These are phyloP conservation scores for Phylloporus sp. DNA, from an alignment of 768 basidiomycete genomes.

Conservation along the genomic window DNA sequence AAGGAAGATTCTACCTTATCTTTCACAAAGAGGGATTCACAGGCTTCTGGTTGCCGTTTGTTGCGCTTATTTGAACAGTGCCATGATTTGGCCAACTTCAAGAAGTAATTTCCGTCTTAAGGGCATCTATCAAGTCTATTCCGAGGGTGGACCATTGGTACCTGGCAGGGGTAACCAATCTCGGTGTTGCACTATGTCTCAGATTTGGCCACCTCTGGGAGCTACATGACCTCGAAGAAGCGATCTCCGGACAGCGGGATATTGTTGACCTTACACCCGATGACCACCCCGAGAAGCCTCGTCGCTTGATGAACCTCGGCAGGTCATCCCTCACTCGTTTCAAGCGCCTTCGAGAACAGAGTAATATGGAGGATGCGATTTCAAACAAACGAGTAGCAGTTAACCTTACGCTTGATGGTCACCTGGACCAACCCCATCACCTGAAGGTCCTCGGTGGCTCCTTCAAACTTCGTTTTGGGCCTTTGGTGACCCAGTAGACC, in stretches of 20 bases:
- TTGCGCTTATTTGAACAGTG: not conserved
- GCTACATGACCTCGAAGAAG: not conserved
- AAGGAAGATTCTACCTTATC: not conserved
- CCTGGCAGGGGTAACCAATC: not conserved
- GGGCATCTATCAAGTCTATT: not conserved
- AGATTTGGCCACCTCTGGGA: not conserved
- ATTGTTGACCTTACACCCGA: not conserved
- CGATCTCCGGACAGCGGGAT: not conserved
- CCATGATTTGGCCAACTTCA: not conserved
- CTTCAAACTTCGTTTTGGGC: not conserved
- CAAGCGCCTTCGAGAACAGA: not conserved
- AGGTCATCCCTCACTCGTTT: not conserved
- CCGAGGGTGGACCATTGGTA: not conserved
- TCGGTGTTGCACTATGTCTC: not conserved
- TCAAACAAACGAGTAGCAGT: not conserved
- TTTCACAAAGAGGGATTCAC: not conserved
- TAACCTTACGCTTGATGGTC: not conserved
- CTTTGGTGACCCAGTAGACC: not conserved
- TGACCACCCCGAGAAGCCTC: not conserved
- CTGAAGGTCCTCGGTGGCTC: not conserved
- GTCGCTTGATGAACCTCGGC: not conserved
- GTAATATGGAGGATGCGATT: not conserved
- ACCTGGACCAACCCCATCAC: not conserved
- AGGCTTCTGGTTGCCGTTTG: not conserved
- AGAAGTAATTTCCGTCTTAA: not conserved